These are phyloP conservation scores for maize (Zea mays) DNA, from an alignment of 176 grass and related monocot genomes.

Conservation along the genomic window Zm-B73-REFERENCE-NAM-5.0 NC_050100.1:85348501-85349000, in stretches of 20 bases:
- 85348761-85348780: slow-evolving; percentile 7
- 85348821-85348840: slow-evolving; percentile 66
- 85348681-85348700: slow-evolving; percentile 15
- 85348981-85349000: not conserved
- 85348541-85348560: slow-evolving; percentile 69
- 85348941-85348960: not conserved
- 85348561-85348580: slow-evolving; percentile 61
- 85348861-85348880: not conserved
- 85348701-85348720: not conserved
- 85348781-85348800: slow-evolving; percentile 67
- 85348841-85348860: not conserved
- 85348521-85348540: slow-evolving; percentile 60
- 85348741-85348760: not conserved
- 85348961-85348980: not conserved
- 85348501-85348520: not conserved
- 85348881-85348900: slow-evolving; percentile 4
- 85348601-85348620: slow-evolving; percentile 74
- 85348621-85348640: not conserved
- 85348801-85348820: slow-evolving; percentile 92
- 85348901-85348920: not conserved
- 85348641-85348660: not conserved
- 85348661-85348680: not conserved
- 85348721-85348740: not conserved
- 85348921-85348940: not conserved
- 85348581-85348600: slow-evolving; percentile 80